Evolutionary conservation across 2,329 filamentous ascomycete genomes (phyloP), one percentile per base, ranked within the genome.

Genomic region (Phymatotrichopsis omnivora): DNA sequence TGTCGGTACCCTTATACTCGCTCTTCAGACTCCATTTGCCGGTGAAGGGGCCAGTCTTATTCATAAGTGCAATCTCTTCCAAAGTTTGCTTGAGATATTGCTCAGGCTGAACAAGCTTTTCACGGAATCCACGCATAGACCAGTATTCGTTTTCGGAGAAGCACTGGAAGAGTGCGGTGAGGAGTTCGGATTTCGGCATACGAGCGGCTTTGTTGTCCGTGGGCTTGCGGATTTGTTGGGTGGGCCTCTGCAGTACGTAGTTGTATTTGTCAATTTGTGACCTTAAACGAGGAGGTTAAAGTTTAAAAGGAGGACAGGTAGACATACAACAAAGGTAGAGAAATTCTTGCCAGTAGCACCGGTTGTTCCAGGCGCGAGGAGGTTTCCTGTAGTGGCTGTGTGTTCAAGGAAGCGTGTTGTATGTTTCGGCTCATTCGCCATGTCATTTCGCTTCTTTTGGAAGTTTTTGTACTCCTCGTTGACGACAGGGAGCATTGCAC

Each of bases 81-180:
- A 98, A 67, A 1, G 80, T 81, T 61, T 91, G 77, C 43, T 89
- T 85, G 51, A 98, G 75, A 63, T 87, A 96, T n/a, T 82, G 79
- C 62, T 96, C 91, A 1, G 91, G 91, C 65, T 98, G 91, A 49
- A 80, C 75, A 29, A 93, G 75, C 50, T 74, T 69, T 39, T 77
- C 72, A 53, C 85, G 85, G 56, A 98, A 74, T 4, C 82, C 76
- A 60, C 85, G 87, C 71, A 96, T 83, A n/a, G 82, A 79, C 87
- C 89, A 98, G 65, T 91, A 96, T 58, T 80, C 78, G 70, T 82
- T 93, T 59, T 82, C 70, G 45, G 80, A 76, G 76, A 95, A 98
- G 61, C 80, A 82, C 37, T 74, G 68, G 68, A 89, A 86, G 51
- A 98, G 78, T 54, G 76, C 74, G 66, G 95, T 87, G 65, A 93